These are phyloP conservation scores for Teratosphaeria epicoccoides DNA, from an alignment of 2,329 filamentous ascomycete genomes.

Conservation along the genomic window DNA sequence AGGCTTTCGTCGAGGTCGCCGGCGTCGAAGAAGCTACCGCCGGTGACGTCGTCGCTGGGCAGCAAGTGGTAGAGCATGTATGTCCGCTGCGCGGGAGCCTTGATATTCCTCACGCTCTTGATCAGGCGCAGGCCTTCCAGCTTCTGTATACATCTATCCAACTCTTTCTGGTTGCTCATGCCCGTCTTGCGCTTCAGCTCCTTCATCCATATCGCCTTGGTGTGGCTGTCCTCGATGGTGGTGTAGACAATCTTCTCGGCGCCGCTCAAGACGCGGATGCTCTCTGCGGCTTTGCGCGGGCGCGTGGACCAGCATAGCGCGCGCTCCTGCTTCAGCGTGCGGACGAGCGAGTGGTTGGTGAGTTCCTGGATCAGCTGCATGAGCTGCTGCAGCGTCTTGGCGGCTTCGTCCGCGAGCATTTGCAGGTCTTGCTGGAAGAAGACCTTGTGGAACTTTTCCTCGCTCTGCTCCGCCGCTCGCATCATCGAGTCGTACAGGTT, in stretches of 20 bases:
- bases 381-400: slow-evolving; percentile 12
- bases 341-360: slow-evolving; percentile 21
- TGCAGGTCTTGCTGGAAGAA: slow-evolving; percentile 20
- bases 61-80: slow-evolving; percentile 82
- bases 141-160: slow-evolving; percentile 56
- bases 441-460: slow-evolving; percentile 21
- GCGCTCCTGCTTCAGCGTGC: slow-evolving; percentile 18
- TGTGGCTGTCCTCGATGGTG: slow-evolving; percentile 74
- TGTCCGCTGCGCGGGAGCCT: slow-evolving; percentile 84
- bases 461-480: slow-evolving; percentile 11
- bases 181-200: slow-evolving; percentile 63
- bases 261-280: slow-evolving; percentile 39
- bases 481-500: slow-evolving; percentile 20
- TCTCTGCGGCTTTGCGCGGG: slow-evolving; percentile 18
- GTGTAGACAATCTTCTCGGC: slow-evolving; percentile 81
- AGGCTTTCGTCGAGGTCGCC: slow-evolving; percentile 82
- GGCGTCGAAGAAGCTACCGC: slow-evolving; percentile 90
- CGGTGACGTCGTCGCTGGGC: slow-evolving; percentile 81
- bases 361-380: slow-evolving; percentile 24
- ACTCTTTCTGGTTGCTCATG: slow-evolving; percentile 62
- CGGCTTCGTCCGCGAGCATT: slow-evolving; percentile 4
- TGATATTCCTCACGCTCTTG: slow-evolving; percentile 81
- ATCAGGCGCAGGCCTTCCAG: slow-evolving; percentile 76
- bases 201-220: slow-evolving; percentile 83
- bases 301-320: slow-evolving; percentile 22